phyloP scores from a whole-genome alignment of 805 yeast species.

The Saturnispora mendoncae region DNA sequence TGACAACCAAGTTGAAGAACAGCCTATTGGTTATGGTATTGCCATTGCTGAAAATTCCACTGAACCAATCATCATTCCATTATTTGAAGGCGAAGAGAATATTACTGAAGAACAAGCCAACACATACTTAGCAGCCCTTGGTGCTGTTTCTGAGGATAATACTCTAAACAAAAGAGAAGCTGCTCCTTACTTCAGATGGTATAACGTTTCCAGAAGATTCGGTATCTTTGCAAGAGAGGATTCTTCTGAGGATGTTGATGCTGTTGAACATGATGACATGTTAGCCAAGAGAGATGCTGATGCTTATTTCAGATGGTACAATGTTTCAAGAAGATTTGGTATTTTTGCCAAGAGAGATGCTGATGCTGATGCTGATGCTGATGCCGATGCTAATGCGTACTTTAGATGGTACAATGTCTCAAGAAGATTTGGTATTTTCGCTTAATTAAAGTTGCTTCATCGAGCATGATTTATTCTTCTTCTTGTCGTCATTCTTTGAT shows the following conservation, averaged over 20 bases:
- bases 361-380: not conserved
- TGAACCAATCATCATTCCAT: slow-evolving; percentile 7
- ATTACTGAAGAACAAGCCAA: slow-evolving; percentile 8
- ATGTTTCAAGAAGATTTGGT: slow-evolving; percentile 9
- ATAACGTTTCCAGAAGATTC: slow-evolving; percentile 7
- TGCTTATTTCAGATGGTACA: slow-evolving; percentile 6
- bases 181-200: slow-evolving; percentile 4
- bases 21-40: slow-evolving; percentile 8
- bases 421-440: slow-evolving; percentile 7
- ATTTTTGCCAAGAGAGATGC: slow-evolving; percentile 8
- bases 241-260: not conserved
- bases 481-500: slow-evolving; percentile 1
- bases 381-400: not conserved
- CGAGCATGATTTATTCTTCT: not conserved
- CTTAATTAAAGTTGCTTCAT: not conserved
- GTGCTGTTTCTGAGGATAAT: not conserved
- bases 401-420: slow-evolving; percentile 7
- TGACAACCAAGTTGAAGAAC: not conserved
- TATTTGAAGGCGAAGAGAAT: slow-evolving; percentile 7
- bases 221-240: slow-evolving; percentile 5
- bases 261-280: not conserved
- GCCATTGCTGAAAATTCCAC: slow-evolving; percentile 5
- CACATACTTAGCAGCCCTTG: slow-evolving; percentile 3
- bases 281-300: slow-evolving; percentile 4
- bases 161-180: slow-evolving; percentile 3